Conservation (phyloP, 2,329 filamentous ascomycete genomes). For the Macrophomina tecta region DNA sequence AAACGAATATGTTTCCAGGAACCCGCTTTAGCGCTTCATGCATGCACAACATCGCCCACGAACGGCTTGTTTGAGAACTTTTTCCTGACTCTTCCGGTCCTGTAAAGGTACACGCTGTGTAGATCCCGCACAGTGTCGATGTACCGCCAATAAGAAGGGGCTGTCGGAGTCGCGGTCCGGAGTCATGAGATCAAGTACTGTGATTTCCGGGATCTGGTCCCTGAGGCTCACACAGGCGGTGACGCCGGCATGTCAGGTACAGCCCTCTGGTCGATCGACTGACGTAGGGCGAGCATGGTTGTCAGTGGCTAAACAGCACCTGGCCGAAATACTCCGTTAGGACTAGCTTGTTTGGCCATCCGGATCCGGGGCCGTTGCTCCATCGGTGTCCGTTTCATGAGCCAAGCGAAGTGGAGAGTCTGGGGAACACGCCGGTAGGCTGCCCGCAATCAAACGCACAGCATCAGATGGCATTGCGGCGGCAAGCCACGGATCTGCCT, state of each 20-base stretch:
- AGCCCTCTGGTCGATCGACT: background rate
- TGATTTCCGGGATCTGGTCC: conserved; percentile 20
- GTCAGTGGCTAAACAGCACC: conserved; percentile 1
- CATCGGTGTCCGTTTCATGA: conserved; percentile 23
- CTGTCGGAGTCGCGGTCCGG: conserved; percentile 11
- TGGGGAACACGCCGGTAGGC: conserved; percentile 15
- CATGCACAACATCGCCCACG: conserved; percentile 11
- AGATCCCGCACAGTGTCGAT: background rate
- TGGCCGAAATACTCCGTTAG: background rate
- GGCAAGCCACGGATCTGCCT: conserved; percentile 11
- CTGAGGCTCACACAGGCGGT: conserved; percentile 17
- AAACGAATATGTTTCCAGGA: conserved; percentile 5
- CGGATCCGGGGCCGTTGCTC: conserved; percentile 13
- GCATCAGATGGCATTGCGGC: background rate
- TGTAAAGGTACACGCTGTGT: background rate
- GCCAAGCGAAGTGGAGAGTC: conserved; percentile 25
- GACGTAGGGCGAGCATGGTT: conserved; percentile 10
- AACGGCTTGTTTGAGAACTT: background rate
- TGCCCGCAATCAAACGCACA: background rate
- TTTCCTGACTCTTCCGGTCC: conserved; percentile 7
- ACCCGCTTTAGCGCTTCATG: conserved; percentile 10
- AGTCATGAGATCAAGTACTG: conserved; percentile 16
- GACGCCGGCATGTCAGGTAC: conserved; percentile 10
- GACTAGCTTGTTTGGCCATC: background rate
- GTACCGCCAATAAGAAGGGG: background rate